Evolutionary conservation across 1,284 basidiomycete species (phyloP).

Genomic region (Ustilago tritici): DNA sequence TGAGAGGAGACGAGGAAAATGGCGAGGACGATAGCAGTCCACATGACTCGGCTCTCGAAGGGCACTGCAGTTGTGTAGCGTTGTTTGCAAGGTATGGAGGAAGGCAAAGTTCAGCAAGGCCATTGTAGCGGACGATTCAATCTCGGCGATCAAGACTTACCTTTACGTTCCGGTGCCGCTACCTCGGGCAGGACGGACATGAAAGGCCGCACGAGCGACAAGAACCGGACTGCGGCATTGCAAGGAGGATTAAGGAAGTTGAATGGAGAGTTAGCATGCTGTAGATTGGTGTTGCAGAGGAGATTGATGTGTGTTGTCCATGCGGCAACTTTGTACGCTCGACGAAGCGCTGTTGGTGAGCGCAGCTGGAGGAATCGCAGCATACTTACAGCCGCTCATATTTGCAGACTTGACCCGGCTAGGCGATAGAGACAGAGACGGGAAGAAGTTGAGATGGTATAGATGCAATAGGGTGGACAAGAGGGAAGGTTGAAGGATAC

Average conservation of each 20-base stretch:
- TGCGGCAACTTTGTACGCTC: not conserved
- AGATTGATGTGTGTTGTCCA: not conserved
- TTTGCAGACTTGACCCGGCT: constrained; percentile 40
- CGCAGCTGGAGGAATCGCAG: not conserved
- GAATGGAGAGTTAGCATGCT: constrained; percentile 15
- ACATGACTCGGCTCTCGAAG: constrained; percentile 68
- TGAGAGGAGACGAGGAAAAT: constrained; percentile 69
- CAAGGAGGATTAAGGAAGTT: not conserved
- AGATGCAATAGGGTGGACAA: not conserved
- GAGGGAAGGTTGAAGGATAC: not conserved
- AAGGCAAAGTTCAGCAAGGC: not conserved
- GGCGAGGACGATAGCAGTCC: constrained; percentile 69
- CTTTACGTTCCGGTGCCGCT: constrained; percentile 68
- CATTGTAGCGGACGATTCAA: not conserved
- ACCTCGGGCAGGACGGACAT: constrained; percentile 69
- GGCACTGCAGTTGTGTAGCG: constrained; percentile 50
- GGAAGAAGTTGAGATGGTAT: constrained; percentile 11
- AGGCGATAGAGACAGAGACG: constrained; percentile 12
- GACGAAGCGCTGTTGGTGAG: not conserved
- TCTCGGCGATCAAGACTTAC: constrained; percentile 21
- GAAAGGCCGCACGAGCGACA: constrained; percentile 69
- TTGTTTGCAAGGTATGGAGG: not conserved
- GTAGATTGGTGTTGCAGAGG: not conserved
- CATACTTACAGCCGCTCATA: constrained; percentile 51
- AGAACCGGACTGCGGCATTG: constrained; percentile 60